Conservation (phyloP, 2,329 filamentous ascomycete species). For the Colletotrichum tabaci region DNA sequence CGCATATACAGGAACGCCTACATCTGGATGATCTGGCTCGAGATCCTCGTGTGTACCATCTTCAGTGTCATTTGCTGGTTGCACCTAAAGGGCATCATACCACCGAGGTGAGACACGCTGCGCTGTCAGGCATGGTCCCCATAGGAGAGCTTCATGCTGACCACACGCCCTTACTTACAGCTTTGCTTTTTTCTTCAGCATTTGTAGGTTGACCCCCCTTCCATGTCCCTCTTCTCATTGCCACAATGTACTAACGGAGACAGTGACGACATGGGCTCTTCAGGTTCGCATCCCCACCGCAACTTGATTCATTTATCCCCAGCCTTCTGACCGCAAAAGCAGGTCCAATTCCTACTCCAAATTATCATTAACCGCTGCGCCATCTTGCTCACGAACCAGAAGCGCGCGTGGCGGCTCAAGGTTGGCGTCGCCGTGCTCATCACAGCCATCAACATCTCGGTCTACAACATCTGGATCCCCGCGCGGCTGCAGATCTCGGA, state of each 20-base stretch:
- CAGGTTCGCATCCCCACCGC: conserved; percentile 36
- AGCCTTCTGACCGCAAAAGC: not conserved
- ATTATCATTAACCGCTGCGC: conserved; percentile 69
- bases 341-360: conserved; percentile 66
- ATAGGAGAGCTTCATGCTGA: not conserved
- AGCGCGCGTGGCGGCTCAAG: conserved; percentile 57
- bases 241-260: not conserved
- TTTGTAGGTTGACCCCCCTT: conserved; percentile 23
- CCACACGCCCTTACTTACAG: not conserved
- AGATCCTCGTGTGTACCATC: conserved; percentile 58
- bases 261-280: conserved; percentile 56
- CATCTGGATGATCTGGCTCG: conserved; percentile 64
- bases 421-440: conserved; percentile 62
- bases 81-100: conserved; percentile 42
- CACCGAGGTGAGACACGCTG: conserved; percentile 28
- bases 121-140: not conserved
- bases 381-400: conserved; percentile 59
- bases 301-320: not conserved
- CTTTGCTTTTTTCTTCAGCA: conserved; percentile 42
- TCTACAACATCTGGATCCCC: conserved; percentile 70
- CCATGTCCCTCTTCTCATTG: too few relatives aligned
- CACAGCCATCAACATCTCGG: conserved; percentile 64
- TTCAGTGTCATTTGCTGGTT: conserved; percentile 57
- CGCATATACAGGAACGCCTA: conserved; percentile 56
- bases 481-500: conserved; percentile 60